phyloP scores from a whole-genome alignment of 352 stramenopile genomes.

The Thraustochytrium striatum region DNA sequence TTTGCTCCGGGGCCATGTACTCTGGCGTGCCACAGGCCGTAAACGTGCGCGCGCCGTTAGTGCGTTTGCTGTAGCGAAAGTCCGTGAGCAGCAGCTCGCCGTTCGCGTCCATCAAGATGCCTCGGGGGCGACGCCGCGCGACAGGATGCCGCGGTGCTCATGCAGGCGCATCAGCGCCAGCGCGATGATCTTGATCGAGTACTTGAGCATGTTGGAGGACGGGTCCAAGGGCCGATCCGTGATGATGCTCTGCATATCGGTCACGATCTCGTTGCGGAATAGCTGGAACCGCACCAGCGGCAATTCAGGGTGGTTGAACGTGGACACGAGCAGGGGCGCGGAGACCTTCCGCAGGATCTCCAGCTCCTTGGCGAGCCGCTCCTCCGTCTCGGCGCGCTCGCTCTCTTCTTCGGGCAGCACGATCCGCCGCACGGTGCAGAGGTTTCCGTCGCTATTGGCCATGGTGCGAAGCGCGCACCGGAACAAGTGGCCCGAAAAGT shows the following conservation, averaged over 20 bases:
- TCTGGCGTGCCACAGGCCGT: conserved; percentile 87
- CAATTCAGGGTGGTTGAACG: neutral
- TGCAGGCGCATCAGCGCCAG: conserved; percentile 74
- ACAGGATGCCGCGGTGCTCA: conserved; percentile 79
- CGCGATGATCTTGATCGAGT: conserved; percentile 70
- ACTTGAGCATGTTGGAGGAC: conserved; percentile 4
- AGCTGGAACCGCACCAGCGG: conserved; percentile 5
- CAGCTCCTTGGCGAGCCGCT: conserved; percentile 23
- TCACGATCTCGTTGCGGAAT: conserved; percentile 13
- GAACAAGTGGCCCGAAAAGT: neutral
- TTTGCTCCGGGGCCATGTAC: conserved; percentile 52
- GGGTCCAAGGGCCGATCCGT: neutral
- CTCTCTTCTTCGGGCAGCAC: conserved; percentile 62
- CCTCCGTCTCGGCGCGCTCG: neutral
- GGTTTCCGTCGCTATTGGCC: neutral
- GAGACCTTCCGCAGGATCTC: conserved; percentile 24
- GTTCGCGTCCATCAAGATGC: conserved; percentile 33
- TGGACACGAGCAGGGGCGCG: neutral
- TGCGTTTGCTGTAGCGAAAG: conserved; percentile 55
- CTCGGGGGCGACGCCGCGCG: conserved; percentile 48
- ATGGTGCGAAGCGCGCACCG: neutral
- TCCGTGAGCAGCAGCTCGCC: conserved; percentile 52
- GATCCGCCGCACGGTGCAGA: conserved; percentile 2
- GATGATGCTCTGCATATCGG: neutral
- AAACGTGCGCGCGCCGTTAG: conserved; percentile 68